phyloP scores from a whole-genome alignment of 352 stramenopile genomes.

The Phytophthora vignae region DNA sequence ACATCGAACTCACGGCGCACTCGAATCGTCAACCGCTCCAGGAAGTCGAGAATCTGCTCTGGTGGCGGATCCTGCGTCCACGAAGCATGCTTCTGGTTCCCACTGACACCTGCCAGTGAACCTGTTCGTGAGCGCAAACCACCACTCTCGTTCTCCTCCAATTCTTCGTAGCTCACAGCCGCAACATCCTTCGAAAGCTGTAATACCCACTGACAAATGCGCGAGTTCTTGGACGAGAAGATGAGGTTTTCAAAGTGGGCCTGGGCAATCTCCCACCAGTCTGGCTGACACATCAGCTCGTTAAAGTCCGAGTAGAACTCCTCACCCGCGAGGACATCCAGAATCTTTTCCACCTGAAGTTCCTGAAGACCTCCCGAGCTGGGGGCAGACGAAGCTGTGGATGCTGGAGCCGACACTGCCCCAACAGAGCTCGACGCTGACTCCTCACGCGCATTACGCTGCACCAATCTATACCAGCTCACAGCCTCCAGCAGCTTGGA shows the following conservation, averaged over 20 bases:
- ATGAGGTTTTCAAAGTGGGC: constrained; percentile 90
- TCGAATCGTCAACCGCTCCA: constrained; percentile 67
- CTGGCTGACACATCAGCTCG: constrained; percentile 75
- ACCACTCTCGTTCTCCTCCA: constrained; percentile 52
- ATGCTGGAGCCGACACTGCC: constrained; percentile 27
- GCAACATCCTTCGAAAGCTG: constrained; percentile 76
- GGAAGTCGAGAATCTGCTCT: constrained; percentile 83
- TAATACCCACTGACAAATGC: constrained; percentile 74
- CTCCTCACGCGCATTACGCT: constrained; percentile 78
- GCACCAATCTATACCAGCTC: constrained; percentile 87
- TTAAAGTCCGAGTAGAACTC: constrained; percentile 88
- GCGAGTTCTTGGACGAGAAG: constrained; percentile 71
- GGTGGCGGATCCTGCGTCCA: constrained; percentile 74
- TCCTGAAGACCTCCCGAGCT: constrained; percentile 54
- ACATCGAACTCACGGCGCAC: constrained; percentile 85
- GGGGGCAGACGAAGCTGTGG: constrained; percentile 35
- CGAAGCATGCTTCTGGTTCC: constrained; percentile 37
- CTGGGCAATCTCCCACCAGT: constrained; percentile 88
- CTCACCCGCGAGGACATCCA: constrained; percentile 77
- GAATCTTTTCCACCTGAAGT: constrained; percentile 76
- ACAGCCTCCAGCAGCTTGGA: constrained; percentile 81
- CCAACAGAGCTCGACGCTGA: constrained; percentile 61
- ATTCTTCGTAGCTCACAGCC: constrained; percentile 58
- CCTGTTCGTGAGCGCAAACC: constrained; percentile 21
- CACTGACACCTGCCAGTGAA: constrained; percentile 11